A percentile compares a stretch with the other conserved stretches of the same genome.
phyloP scores from a whole-genome alignment of 805 yeast species.

The Saturnispora serradocipensis region DNA sequence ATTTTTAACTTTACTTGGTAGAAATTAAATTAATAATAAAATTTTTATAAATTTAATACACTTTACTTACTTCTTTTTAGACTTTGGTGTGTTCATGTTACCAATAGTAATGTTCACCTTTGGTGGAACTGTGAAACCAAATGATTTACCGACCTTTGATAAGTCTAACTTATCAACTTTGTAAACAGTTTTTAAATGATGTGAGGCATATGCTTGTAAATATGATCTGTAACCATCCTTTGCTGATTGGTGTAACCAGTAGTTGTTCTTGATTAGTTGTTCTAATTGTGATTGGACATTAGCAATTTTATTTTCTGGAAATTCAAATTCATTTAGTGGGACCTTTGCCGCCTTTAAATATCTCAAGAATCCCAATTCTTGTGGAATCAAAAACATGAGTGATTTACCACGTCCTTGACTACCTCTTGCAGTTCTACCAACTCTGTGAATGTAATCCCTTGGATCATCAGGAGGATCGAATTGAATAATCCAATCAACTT shows the following conservation, averaged over 20 bases:
- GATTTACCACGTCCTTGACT: slow-evolving; percentile 83
- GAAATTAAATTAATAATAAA: slow-evolving; percentile 29
- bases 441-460: slow-evolving; percentile 97
- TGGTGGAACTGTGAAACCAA: slow-evolving; percentile 93
- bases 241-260: slow-evolving; percentile 90
- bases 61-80: slow-evolving; percentile 1
- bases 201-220: slow-evolving; percentile 95
- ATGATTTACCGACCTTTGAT: slow-evolving; percentile 89
- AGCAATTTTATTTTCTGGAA: slow-evolving; percentile 89
- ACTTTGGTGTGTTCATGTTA: slow-evolving; percentile 20
- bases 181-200: slow-evolving; percentile 91
- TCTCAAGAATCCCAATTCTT: slow-evolving; percentile 88
- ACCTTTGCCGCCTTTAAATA: slow-evolving; percentile 95
- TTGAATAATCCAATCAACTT: slow-evolving; percentile 98
- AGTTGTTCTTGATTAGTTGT: slow-evolving; percentile 83
- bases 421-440: slow-evolving; percentile 98
- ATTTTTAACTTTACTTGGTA: slow-evolving; percentile 71
- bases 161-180: slow-evolving; percentile 92
- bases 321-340: slow-evolving; percentile 94
- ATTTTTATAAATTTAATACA: background rate
- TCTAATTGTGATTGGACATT: slow-evolving; percentile 92
- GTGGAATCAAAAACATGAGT: slow-evolving; percentile 89
- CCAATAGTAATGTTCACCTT: slow-evolving; percentile 95
- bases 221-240: slow-evolving; percentile 96
- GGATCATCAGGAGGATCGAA: slow-evolving; percentile 99